phyloP scores from a whole-genome alignment of 208 protist species.

The Cochliopodium minus region DNA sequence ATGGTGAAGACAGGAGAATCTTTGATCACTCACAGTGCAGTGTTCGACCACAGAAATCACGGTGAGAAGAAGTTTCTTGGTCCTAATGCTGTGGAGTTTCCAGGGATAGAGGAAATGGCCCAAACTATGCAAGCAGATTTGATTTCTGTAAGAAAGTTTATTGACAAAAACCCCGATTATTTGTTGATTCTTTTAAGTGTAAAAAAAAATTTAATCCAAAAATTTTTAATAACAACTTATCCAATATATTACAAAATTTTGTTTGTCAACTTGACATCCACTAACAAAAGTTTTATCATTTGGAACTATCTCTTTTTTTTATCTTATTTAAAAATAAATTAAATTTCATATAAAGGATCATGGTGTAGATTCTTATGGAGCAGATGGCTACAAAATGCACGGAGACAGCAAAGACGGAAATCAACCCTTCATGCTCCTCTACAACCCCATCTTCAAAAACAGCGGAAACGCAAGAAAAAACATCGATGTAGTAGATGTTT shows the following conservation, averaged over 20 bases:
- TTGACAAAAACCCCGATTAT: constrained; percentile 6
- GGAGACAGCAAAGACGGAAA: constrained; percentile 1
- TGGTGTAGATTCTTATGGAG: too few species aligned
- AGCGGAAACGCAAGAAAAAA: too few species aligned
- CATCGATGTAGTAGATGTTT: background rate
- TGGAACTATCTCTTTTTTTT: too few species aligned
- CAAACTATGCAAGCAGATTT: background rate
- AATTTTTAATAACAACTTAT: too few species aligned
- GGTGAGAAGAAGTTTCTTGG: background rate
- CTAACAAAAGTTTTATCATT: too few species aligned
- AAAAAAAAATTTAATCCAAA: too few species aligned
- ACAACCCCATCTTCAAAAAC: background rate
- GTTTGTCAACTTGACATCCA: too few species aligned
- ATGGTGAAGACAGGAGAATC: background rate
- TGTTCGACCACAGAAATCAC: constrained; percentile 8
- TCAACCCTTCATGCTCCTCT: constrained; percentile 1
- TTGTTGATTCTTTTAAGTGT: background rate
- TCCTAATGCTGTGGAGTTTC: background rate
- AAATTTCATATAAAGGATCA: too few species aligned
- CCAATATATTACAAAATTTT: too few species aligned
- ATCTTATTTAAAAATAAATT: too few species aligned
- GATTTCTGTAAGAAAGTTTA: background rate
- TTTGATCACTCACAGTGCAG: constrained; percentile 1
- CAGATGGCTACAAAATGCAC: background rate
- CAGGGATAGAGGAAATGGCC: background rate